These are phyloP conservation scores for Hymenoscyphus infarciens DNA, from an alignment of 2,329 filamentous ascomycete species.

Conservation along the genomic window DNA sequence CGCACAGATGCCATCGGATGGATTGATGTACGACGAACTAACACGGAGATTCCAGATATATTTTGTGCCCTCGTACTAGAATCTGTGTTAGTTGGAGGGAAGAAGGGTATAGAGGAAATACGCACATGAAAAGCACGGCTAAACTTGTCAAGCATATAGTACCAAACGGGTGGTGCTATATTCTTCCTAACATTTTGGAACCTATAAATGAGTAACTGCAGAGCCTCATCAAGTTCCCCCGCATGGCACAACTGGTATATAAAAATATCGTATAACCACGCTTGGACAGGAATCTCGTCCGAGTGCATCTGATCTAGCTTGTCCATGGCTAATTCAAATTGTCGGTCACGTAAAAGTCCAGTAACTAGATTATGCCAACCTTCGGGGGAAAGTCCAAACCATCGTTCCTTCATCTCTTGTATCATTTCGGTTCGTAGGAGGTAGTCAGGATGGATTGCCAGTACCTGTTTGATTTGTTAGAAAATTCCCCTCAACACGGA, in stretches of 20 bases:
- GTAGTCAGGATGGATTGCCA: conserved; percentile 85
- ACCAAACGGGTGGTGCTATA: conserved; percentile 59
- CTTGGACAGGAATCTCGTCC: conserved; percentile 51
- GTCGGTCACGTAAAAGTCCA: conserved; percentile 74
- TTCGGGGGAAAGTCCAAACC: conserved; percentile 60
- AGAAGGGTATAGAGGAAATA: conserved; percentile 21
- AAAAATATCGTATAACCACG: conserved; percentile 77
- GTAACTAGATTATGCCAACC: conserved; percentile 66
- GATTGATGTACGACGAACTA: conserved; percentile 53
- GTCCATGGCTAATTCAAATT: conserved; percentile 76
- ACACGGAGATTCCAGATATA: conserved; percentile 72
- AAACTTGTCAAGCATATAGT: conserved; percentile 72
- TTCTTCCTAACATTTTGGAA: conserved; percentile 39
- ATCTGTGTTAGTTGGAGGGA: neutral
- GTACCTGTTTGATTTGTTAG: conserved; percentile 43
- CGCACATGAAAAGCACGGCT: conserved; percentile 59
- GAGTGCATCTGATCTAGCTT: conserved; percentile 64
- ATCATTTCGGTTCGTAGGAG: conserved; percentile 68
- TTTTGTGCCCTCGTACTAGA: conserved; percentile 58
- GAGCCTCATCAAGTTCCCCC: conserved; percentile 73
- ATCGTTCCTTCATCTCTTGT: conserved; percentile 68
- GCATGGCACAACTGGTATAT: conserved; percentile 68
- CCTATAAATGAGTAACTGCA: conserved; percentile 62
- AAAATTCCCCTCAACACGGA: neutral
- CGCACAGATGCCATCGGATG: conserved; percentile 61